Conservation (phyloP, 2,329 filamentous ascomycete species). For the Sporothrix pallida region DNA sequence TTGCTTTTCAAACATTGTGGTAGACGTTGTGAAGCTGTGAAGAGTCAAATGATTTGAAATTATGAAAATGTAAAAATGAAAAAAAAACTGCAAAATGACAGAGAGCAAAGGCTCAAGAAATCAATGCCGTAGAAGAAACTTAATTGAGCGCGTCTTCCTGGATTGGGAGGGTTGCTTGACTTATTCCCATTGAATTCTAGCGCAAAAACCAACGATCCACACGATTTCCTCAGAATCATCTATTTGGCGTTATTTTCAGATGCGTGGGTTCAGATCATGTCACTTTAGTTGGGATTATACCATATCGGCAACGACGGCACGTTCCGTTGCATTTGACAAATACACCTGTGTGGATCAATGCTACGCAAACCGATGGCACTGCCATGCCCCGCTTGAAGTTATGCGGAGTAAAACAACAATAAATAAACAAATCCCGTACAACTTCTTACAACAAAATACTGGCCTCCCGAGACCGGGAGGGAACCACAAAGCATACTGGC, state of each 20-base stretch:
- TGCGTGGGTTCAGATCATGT: background rate
- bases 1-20: conserved; percentile 3
- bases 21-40: background rate
- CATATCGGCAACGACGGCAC: background rate
- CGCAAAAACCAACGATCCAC: background rate
- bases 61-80: background rate
- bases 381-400: background rate
- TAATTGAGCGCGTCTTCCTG: background rate
- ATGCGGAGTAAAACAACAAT: too few relatives aligned
- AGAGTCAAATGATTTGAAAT: background rate
- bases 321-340: background rate
- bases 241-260: background rate
- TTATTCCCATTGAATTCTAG: background rate
- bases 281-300: conserved; percentile 7
- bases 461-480: too few relatives aligned
- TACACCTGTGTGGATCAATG: background rate
- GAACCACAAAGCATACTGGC: too few relatives aligned
- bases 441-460: too few relatives aligned
- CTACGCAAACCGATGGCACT: background rate
- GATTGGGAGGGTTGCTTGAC: background rate
- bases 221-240: background rate
- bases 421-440: too few relatives aligned
- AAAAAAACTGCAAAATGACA: background rate
- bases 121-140: background rate
- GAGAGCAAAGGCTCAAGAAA: too few relatives aligned